These are phyloP conservation scores for Hemileccinum impolitum DNA, from an alignment of 768 basidiomycete genomes.

Conservation along the genomic window DNA sequence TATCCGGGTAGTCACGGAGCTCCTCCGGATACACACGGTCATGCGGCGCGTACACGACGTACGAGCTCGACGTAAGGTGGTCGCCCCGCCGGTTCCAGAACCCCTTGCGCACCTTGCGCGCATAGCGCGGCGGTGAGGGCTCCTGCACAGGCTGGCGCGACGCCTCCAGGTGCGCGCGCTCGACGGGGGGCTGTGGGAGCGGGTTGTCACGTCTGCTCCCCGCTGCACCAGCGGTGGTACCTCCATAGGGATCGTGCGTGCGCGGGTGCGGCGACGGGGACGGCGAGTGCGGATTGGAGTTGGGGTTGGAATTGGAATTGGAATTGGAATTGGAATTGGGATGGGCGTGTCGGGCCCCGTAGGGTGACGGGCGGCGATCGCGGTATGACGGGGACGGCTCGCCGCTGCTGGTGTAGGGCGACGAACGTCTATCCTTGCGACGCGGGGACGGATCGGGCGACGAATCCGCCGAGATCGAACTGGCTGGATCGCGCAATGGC, in stretches of 20 bases:
- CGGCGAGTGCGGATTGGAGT: slow-evolving; percentile 14
- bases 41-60: slow-evolving; percentile 64
- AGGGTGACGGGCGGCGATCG: slow-evolving; percentile 23
- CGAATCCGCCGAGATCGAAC: slow-evolving; percentile 15
- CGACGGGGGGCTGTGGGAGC: slow-evolving; percentile 29
- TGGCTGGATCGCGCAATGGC: slow-evolving; percentile 18
- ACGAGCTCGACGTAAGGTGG: slow-evolving; percentile 53
- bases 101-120: slow-evolving; percentile 46
- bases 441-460: slow-evolving; percentile 29
- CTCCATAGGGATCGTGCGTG: slow-evolving; percentile 9
- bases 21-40: slow-evolving; percentile 57
- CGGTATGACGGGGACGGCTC: slow-evolving; percentile 28
- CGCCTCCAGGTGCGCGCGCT: slow-evolving; percentile 21
- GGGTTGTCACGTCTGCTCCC: slow-evolving; percentile 24
- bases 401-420: slow-evolving; percentile 18
- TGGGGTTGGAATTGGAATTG: no score
- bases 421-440: slow-evolving; percentile 21
- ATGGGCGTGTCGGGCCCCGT: slow-evolving; percentile 12
- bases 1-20: slow-evolving; percentile 54
- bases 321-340: no score
- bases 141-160: slow-evolving; percentile 28
- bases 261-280: slow-evolving; percentile 10
- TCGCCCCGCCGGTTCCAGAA: slow-evolving; percentile 79
- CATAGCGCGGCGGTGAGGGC: slow-evolving; percentile 28
- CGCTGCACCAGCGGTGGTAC: neutral